These are phyloP conservation scores for Fusarium sp. DNA, from an alignment of 2,329 filamentous ascomycete species.

Conservation along the genomic window DNA sequence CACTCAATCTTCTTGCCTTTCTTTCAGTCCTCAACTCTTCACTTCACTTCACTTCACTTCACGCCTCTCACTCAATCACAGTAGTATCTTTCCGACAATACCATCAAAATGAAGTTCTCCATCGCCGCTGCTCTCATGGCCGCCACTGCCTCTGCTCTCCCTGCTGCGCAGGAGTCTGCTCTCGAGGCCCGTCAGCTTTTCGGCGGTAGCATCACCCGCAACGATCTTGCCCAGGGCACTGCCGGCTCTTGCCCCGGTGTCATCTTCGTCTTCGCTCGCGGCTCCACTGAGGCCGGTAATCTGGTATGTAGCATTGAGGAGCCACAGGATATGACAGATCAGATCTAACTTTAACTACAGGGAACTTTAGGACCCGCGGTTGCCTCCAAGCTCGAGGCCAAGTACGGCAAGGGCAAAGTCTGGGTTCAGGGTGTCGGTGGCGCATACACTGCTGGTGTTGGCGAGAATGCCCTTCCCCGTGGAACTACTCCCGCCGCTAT, in stretches of 20 bases:
- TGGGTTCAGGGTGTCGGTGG: constrained; percentile 61
- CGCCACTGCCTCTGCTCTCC: constrained; percentile 35
- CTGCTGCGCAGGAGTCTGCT: constrained; percentile 10
- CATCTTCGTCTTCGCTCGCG: constrained; percentile 59
- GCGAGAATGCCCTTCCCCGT: constrained; percentile 54
- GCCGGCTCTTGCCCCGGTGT: constrained; percentile 52
- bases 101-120: constrained; percentile 38
- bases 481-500: constrained; percentile 57
- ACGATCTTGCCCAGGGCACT: constrained; percentile 50
- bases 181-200: constrained; percentile 39
- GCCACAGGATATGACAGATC: neutral
- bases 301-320: constrained; percentile 48
- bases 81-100: neutral
- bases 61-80: neutral
- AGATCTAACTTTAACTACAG: constrained; percentile 32
- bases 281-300: constrained; percentile 56
- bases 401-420: constrained; percentile 47
- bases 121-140: constrained; percentile 34
- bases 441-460: constrained; percentile 55
- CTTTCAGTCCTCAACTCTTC: constrained; percentile 7
- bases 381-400: constrained; percentile 48
- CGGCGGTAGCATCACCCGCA: constrained; percentile 33
- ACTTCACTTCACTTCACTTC: constrained; percentile 2
- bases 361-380: constrained; percentile 51
- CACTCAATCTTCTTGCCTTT: constrained; percentile 13